phyloP scores from a whole-genome alignment of 2,329 filamentous ascomycete species.

The Juglanconis oblonga region DNA sequence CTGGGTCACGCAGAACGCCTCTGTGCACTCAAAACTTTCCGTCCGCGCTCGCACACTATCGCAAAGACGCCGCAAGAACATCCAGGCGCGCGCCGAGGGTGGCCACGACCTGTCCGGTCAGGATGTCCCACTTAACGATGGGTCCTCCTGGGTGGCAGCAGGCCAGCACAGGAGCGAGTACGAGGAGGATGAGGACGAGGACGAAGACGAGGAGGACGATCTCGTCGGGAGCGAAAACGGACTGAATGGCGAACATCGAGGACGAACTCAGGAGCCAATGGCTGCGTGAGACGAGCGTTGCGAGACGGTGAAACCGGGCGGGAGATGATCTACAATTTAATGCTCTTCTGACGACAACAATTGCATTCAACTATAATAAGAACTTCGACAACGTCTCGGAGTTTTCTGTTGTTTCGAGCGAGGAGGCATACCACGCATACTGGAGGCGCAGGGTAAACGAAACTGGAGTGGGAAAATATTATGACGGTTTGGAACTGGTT shows the following conservation, averaged over 20 bases:
- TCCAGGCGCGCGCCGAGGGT: slow-evolving; percentile 66
- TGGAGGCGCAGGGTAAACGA: background rate
- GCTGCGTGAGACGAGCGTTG: slow-evolving; percentile 34
- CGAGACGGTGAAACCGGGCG: background rate
- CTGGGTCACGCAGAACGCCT: slow-evolving; percentile 90
- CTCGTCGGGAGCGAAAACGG: slow-evolving; percentile 41
- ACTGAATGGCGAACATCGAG: slow-evolving; percentile 55
- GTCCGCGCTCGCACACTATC: slow-evolving; percentile 84
- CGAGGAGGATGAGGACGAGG: slow-evolving; percentile 62
- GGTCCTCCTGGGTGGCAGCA: slow-evolving; percentile 82
- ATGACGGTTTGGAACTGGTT: background rate
- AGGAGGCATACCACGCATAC: too few relatives aligned
- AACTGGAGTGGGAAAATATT: background rate
- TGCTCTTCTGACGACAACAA: slow-evolving; percentile 16
- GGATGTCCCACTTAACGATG: slow-evolving; percentile 73
- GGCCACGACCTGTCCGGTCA: slow-evolving; percentile 81
- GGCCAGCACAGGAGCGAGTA: slow-evolving; percentile 58
- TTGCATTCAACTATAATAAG: background rate
- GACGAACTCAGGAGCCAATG: slow-evolving; percentile 52
- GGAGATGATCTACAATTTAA: slow-evolving; percentile 12
- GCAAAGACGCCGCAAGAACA: slow-evolving; percentile 74
- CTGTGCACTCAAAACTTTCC: slow-evolving; percentile 83
- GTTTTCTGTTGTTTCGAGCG: too few relatives aligned
- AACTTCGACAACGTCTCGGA: too few relatives aligned
- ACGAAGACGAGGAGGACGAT: slow-evolving; percentile 53